Evolutionary conservation across 2,329 filamentous ascomycete species (phyloP).

Genomic region (Stemphylium beticola): DNA sequence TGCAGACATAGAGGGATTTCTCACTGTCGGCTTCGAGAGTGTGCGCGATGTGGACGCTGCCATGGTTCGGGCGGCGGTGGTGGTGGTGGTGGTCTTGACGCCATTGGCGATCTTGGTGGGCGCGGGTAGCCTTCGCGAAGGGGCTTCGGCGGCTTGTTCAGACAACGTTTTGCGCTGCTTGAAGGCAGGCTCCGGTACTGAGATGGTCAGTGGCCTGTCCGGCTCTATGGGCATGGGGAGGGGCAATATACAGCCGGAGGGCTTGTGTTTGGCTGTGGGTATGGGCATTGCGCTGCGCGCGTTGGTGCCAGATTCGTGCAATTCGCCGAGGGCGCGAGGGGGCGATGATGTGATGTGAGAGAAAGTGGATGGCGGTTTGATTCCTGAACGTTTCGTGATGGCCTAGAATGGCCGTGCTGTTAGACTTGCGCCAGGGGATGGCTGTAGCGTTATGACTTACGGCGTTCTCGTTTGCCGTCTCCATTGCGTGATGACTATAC

Average conservation of each 20-base stretch:
- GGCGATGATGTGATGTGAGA: constrained; percentile 30
- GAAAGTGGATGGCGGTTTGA: constrained; percentile 39
- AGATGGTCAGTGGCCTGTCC: constrained; percentile 27
- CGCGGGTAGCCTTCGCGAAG: constrained; percentile 50
- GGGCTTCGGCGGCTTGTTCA: constrained; percentile 56
- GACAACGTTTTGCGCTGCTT: constrained; percentile 58
- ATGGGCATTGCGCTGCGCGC: constrained; percentile 57
- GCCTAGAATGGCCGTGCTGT: constrained; percentile 25
- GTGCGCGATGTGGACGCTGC: constrained; percentile 51
- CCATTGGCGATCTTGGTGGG: constrained; percentile 48
- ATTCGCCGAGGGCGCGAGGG: constrained; percentile 53
- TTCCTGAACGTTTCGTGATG: constrained; percentile 36
- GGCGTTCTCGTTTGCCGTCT: constrained; percentile 38
- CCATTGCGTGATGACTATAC: constrained; percentile 18
- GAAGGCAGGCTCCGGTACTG: constrained; percentile 56
- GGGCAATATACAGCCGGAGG: constrained; percentile 53
- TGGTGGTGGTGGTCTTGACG: constrained; percentile 54
- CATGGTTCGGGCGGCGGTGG: constrained; percentile 50
- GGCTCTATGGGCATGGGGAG: constrained; percentile 8
- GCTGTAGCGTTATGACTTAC: constrained; percentile 22
- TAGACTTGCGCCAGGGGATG: constrained; percentile 17
- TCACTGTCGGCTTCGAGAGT: constrained; percentile 51
- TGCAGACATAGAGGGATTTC: constrained; percentile 53
- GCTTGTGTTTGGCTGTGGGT: constrained; percentile 60
- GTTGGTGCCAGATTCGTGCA: constrained; percentile 62